Conservation (phyloP, 2,329 filamentous ascomycete genomes). For the Chrysosphaeria jannelii region DNA sequence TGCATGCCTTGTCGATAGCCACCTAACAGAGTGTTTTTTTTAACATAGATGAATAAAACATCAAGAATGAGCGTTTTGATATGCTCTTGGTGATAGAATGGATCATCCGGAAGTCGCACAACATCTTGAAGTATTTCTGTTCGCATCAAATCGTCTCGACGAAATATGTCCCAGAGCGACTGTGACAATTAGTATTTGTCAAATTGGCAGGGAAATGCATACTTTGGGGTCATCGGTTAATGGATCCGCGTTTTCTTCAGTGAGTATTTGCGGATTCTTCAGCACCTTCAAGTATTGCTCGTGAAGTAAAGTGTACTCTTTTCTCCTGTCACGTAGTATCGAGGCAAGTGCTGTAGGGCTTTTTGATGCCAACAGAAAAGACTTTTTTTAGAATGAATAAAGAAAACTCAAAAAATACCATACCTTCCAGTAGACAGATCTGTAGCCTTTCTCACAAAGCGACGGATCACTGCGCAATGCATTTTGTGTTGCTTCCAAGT, state of each 20-base stretch:
- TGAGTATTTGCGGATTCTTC: conserved; percentile 54
- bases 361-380: too few species aligned
- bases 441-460: conserved; percentile 41
- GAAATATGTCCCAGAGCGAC: conserved; percentile 76
- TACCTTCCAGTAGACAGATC: conserved; percentile 69
- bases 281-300: conserved; percentile 56
- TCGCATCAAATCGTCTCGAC: conserved; percentile 55
- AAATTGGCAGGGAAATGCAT: too few species aligned
- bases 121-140: conserved; percentile 88
- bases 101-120: conserved; percentile 69
- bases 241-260: conserved; percentile 42
- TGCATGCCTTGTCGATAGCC: conserved; percentile 98
- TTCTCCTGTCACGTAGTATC: too few species aligned
- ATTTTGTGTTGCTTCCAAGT: too few species aligned
- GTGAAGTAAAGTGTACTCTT: too few species aligned
- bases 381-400: too few species aligned
- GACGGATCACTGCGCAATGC: too few species aligned
- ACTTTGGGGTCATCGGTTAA: conserved; percentile 48
- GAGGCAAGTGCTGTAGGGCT: too few species aligned
- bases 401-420: conserved; percentile 6
- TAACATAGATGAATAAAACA: conserved; percentile 82
- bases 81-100: conserved; percentile 53
- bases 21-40: conserved; percentile 58
- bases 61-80: conserved; percentile 64
- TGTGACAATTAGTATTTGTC: conserved; percentile 9